Evolutionary conservation across 352 stramenopile species (phyloP), one percentile per base, ranked within the genome.

Genomic region (Aphanomyces astaci): DNA sequence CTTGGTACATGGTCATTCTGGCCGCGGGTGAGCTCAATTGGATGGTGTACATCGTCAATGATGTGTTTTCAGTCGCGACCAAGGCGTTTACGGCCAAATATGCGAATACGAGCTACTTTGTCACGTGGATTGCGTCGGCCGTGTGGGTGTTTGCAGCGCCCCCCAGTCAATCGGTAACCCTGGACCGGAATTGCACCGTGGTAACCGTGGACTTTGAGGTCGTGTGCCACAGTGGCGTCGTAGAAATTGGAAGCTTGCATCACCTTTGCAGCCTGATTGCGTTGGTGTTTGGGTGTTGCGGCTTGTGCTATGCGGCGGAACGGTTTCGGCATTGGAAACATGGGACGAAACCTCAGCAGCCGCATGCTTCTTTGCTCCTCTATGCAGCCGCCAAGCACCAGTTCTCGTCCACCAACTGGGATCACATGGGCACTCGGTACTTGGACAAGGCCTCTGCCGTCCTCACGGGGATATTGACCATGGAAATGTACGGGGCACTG

Each of bases 21-120:
- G 30, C 51, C 17, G 51, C 51, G 5, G 24, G 51, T 24, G 51
- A 59, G 33, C 15, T 59, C 11, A 68, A 51, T n/a, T 68, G 62
- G 62, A 51, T 59, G 4, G 62, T 68, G 3, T 68, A 59, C 32
- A 68, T 68, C 30, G 25, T 68, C 11, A 68, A 62, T 30, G 62
- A 68, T 31, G 43, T 40, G 17, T 68, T 68, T 19, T 68, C 62
- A 0, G 33, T 68, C 13, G n/a, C 45, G 19, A 68, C 62, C 0
- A 32, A 59, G 31, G 11, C 57, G 48, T 62, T 45, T 2, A 68
- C 62, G 10, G 7, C 28, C 3, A 2, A 25, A 4, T 68, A 68
- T 60, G 39, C 62, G 2, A 43, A 13, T 5, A 39, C 22, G n/a
- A 57, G 62, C 24, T 52, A 27, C 25, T 24, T 59, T 25, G 19